Percentiles rank a stretch among this genome's conserved stretches.
Evolutionary conservation across 768 basidiomycete species (phyloP).

Genomic region (Porpolomopsis calyptriformis): DNA sequence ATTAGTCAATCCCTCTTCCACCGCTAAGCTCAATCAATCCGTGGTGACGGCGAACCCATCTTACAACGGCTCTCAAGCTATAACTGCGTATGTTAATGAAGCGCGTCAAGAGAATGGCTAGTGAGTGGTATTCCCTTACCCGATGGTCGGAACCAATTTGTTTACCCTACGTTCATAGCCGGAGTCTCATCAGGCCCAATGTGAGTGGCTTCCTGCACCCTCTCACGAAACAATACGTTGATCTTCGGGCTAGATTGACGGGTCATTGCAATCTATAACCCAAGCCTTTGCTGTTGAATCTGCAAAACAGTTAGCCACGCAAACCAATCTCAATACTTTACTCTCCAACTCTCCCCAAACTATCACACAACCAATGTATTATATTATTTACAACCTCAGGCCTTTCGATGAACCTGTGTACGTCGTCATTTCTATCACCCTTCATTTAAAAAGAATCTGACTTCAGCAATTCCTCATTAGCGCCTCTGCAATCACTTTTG

Average conservation of each 20-base stretch:
- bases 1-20: constrained; percentile 34
- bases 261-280: constrained; percentile 1
- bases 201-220: constrained; percentile 18
- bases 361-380: constrained; percentile 38
- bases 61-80: constrained; percentile 38
- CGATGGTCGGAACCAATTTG: neutral
- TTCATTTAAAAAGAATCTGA: neutral
- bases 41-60: constrained; percentile 29
- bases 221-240: constrained; percentile 9
- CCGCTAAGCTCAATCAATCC: constrained; percentile 25
- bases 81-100: constrained; percentile 37
- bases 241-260: constrained; percentile 11
- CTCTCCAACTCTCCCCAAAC: constrained; percentile 39
- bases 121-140: constrained; percentile 29
- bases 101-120: constrained; percentile 51
- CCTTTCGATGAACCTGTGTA: constrained; percentile 55
- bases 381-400: constrained; percentile 36
- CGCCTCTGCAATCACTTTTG: constrained; percentile 41
- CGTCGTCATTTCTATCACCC: constrained; percentile 15
- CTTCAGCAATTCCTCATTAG: constrained; percentile 16
- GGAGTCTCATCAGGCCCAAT: constrained; percentile 24
- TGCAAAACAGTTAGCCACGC: constrained; percentile 19
- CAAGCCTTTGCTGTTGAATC: constrained; percentile 8
- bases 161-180: constrained; percentile 19
- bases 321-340: constrained; percentile 23